Evolutionary conservation across 2,329 filamentous ascomycete genomes (phyloP), one percentile per base, ranked within the genome.

Genomic region (Paecilomyces sp.): DNA sequence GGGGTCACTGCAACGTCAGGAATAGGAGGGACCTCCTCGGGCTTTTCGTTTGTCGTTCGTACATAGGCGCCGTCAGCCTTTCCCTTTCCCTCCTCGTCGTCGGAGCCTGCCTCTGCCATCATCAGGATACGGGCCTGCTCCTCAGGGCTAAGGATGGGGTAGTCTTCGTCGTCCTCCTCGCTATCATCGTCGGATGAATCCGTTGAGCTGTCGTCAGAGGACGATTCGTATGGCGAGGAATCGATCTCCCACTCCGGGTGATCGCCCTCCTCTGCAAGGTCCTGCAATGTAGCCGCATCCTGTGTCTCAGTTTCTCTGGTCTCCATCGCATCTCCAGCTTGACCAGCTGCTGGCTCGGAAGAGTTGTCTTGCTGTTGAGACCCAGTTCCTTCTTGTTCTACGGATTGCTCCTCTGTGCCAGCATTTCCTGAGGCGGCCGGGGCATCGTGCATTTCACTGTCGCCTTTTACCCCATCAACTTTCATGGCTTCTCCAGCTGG

Each of bases 41-140:
- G 70, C 15, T 77, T 64, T 73, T 99, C 94, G 72, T 97, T 96
- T 71, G 91, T 88, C 0, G 92, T 96, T 60, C 89, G 86, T 53
- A 95, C 76, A 53, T 84, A 83, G 1, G 76, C 72, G 33, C 73
- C 77, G 22, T 71, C 66, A 3, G 70, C 66, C 67, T 77, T 74
- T 31, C 74, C 70, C 57, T 81, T 82, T 25, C 79, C 79, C 15
- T 85, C 83, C 12, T 92, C 91, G 57, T 92, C 89, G 58, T 94
- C 92, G 1, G 89, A 92, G 1, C 86, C 90, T 33, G 82, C 87
- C 64, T 93, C 92, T 52, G 85, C 89, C 63, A 88, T 84, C 91
- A 97, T 95, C 24, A 97, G 79, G 55, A 96, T 86, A 34, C 88
- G 87, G 0, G 90, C 91, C 60, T 90, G 88, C 71, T 96, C 92